phyloP scores from a whole-genome alignment of 176 grass and related monocot species.

The Musa schizocarpa region DNA sequence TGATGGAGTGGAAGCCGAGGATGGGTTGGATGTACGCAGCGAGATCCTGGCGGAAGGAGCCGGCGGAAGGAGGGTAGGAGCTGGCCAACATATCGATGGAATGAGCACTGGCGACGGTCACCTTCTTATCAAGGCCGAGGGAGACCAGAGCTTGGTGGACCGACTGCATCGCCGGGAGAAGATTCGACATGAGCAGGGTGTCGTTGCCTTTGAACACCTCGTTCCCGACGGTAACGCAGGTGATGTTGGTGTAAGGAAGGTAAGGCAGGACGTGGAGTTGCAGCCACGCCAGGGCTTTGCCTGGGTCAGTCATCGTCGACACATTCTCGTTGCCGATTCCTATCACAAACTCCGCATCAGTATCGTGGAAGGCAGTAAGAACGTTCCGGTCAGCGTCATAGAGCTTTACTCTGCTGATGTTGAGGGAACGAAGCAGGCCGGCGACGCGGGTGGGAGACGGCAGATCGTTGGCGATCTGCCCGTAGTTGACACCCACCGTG shows the following conservation, averaged over 20 bases:
- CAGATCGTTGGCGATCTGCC: slow-evolving; percentile 15
- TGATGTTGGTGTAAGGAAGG: neutral
- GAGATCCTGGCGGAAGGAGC: slow-evolving; percentile 30
- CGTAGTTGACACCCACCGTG: slow-evolving; percentile 4
- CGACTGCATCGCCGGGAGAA: slow-evolving; percentile 42
- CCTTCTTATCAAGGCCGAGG: slow-evolving; percentile 33
- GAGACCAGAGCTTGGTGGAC: slow-evolving; percentile 39
- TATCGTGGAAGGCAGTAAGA: slow-evolving; percentile 6
- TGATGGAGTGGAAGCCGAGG: slow-evolving; percentile 39
- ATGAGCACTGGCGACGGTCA: slow-evolving; percentile 57
- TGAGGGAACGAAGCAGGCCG: slow-evolving; percentile 2
- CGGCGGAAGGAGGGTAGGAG: slow-evolving; percentile 60
- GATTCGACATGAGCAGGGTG: slow-evolving; percentile 6
- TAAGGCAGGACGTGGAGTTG: slow-evolving; percentile 6
- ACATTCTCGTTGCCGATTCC: slow-evolving; percentile 18
- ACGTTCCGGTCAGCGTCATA: slow-evolving; percentile 14
- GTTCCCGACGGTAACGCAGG: slow-evolving; percentile 9
- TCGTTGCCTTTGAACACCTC: slow-evolving; percentile 9
- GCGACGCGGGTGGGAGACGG: slow-evolving; percentile 7
- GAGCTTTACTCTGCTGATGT: slow-evolving; percentile 13
- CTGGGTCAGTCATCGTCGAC: neutral
- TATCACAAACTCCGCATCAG: slow-evolving; percentile 4
- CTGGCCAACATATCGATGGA: slow-evolving; percentile 49
- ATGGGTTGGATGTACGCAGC: slow-evolving; percentile 38
- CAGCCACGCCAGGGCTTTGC: neutral